Evolutionary conservation across 1,284 basidiomycete species (phyloP), one percentile per base, ranked within the genome.

Genomic region (Veloporphyrellus conicus): DNA sequence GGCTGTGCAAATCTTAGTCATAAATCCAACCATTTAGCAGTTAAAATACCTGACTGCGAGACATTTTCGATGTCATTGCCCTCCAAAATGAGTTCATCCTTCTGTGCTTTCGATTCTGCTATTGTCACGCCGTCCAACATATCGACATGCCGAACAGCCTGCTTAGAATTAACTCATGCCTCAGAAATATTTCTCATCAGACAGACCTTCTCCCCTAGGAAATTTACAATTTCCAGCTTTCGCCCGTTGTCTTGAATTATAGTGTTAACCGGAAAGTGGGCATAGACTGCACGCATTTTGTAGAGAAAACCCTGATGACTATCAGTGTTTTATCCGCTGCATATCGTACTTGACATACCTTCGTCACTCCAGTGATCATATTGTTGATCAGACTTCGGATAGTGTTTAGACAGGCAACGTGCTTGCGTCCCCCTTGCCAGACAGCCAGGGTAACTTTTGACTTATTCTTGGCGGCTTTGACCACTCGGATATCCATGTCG

Each of bases 241-340:
- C 69, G 68, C 50, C 91, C 92, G 61, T 75, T 75, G 37, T 89
- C 86, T 70, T 89, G 85, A 67, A 98, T 93, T 72, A 99, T 98
- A 70, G 91, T 88, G 81, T 99, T 99, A 81, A 99, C 97, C 58
- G 96, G 96, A 82, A 99, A 99, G 82, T 99, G 96, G 66, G 96
- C 96, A 70, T 99, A 99, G 51, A 99, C 96, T 32, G 94, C 80
- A 64, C 92, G 90, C 93, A 97, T 95, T 87, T 99, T 99, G 85
- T 99, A 99, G 67, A 87, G 85, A 87, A 98, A 99, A 56, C 95
- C 96, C 87, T 91, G 58, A 18, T 44, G 33, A 28, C n/a, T 36
- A 18, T 50, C 40, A 42, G 9, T 12, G 7, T 50, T 33, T 47
- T 40, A 28, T 52, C 41, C 23, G 28, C 42, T 15, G 22, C 14